Evolutionary conservation across 192 early-diverging fungal species (phyloP).

Genomic region (Pecoramyces ruminantium): DNA sequence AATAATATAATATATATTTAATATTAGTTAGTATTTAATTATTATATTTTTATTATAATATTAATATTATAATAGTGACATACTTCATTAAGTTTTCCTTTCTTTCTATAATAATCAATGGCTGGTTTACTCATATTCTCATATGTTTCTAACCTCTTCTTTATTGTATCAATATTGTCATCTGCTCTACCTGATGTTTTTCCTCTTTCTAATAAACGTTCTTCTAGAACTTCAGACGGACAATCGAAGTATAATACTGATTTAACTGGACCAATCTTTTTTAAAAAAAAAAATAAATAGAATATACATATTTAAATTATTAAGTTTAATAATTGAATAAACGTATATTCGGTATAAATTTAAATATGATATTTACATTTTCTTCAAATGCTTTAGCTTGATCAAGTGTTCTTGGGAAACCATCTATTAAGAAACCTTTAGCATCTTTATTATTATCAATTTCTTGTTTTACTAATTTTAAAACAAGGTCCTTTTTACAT

Average conservation of each 20-base stretch:
- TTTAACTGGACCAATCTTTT: slow-evolving; percentile 17
- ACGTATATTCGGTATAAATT: neutral
- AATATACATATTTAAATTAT: no score
- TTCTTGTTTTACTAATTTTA: slow-evolving; percentile 11
- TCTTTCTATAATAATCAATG: neutral
- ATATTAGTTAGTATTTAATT: no score
- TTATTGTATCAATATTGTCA: slow-evolving; percentile 25
- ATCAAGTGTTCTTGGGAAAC: slow-evolving; percentile 42
- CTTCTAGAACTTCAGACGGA: slow-evolving; percentile 20
- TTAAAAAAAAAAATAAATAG: neutral
- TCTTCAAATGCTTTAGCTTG: slow-evolving; percentile 24
- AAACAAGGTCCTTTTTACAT: slow-evolving; percentile 7
- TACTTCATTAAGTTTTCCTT: neutral
- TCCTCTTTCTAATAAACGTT: slow-evolving; percentile 31
- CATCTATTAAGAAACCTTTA: slow-evolving; percentile 36
- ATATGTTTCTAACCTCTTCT: neutral
- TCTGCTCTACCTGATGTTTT: slow-evolving; percentile 38
- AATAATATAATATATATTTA: no score
- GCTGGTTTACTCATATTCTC: neutral
- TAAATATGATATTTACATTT: neutral
- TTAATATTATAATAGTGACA: neutral
- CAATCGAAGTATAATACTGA: slow-evolving; percentile 33
- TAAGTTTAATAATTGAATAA: no score
- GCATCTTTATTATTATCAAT: neutral
- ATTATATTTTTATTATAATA: no score